These are phyloP conservation scores for Ascochyta pisi DNA, from an alignment of 2,329 filamentous ascomycete genomes.

Conservation along the genomic window DNA sequence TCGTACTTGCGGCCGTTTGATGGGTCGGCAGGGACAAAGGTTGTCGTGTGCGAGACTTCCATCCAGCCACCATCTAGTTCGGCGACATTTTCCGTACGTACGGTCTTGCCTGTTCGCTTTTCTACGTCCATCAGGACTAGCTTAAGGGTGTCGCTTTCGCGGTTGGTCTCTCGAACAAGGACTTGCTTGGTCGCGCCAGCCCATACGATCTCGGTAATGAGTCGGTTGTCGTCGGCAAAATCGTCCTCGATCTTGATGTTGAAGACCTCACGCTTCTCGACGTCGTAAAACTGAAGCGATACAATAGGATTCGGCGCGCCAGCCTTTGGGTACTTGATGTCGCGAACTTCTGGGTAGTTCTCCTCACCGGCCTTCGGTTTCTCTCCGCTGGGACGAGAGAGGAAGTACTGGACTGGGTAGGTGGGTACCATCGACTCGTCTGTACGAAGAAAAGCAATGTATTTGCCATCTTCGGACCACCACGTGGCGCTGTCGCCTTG, in stretches of 20 bases:
- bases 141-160: constrained; percentile 89
- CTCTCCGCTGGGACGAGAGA: constrained; percentile 82
- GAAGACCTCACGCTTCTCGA: constrained; percentile 78
- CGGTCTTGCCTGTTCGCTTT: constrained; percentile 74
- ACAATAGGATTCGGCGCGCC: constrained; percentile 93
- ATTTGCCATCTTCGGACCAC: constrained; percentile 93
- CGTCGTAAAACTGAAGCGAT: constrained; percentile 85
- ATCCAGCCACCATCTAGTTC: constrained; percentile 97
- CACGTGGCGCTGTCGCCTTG: constrained; percentile 82
- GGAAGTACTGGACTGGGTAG: constrained; percentile 91
- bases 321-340: constrained; percentile 98
- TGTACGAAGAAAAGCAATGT: constrained; percentile 88
- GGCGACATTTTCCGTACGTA: constrained; percentile 79
- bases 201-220: constrained; percentile 95
- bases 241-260: constrained; percentile 77
- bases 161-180: constrained; percentile 89
- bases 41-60: constrained; percentile 86
- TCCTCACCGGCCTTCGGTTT: constrained; percentile 74
- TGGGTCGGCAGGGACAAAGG: constrained; percentile 84
- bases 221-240: constrained; percentile 79
- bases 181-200: constrained; percentile 76
- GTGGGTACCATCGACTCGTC: constrained; percentile 92
- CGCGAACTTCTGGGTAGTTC: constrained; percentile 84
- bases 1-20: constrained; percentile 77
- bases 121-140: constrained; percentile 84